Percentiles rank a stretch among this genome's conserved stretches.
Conservation (phyloP, 805 yeast species). For the Wickerhamomyces chambardii region DNA sequence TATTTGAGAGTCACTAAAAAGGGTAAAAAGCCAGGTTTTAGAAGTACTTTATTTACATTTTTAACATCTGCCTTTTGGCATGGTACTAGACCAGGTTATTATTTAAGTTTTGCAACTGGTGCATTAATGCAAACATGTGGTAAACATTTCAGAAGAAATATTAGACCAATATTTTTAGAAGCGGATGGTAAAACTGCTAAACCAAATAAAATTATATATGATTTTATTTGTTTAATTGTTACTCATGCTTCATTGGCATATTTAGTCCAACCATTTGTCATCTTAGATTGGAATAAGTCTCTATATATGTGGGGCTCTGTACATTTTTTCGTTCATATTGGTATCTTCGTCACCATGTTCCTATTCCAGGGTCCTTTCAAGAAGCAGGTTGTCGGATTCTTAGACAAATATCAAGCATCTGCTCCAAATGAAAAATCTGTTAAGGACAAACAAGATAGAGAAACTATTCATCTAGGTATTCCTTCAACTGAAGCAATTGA, state of each 20-base stretch:
- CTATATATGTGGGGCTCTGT: conserved; percentile 64
- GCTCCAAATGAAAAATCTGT: conserved; percentile 22
- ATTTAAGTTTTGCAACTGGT: conserved; percentile 80
- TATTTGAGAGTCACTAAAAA: conserved; percentile 72
- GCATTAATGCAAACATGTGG: conserved; percentile 86
- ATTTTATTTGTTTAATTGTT: conserved; percentile 52
- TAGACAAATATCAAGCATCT: conserved; percentile 22
- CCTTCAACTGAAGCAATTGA: conserved; percentile 31
- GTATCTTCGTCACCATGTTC: conserved; percentile 37
- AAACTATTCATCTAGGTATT: conserved; percentile 30
- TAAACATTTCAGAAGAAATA: conserved; percentile 65
- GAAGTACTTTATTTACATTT: conserved; percentile 79
- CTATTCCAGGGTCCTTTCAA: conserved; percentile 62
- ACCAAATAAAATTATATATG: conserved; percentile 52
- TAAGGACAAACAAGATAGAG: conserved; percentile 26
- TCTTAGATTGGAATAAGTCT: conserved; percentile 59
- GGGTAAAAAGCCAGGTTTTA: conserved; percentile 79
- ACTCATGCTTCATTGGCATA: conserved; percentile 84
- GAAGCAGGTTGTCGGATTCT: conserved; percentile 31
- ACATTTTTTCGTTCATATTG: conserved; percentile 60
- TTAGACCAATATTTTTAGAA: conserved; percentile 78
- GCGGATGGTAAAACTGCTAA: conserved; percentile 59
- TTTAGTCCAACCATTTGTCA: conserved; percentile 74
- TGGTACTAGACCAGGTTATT: conserved; percentile 95
- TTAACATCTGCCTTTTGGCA: conserved; percentile 96